Conservation (phyloP, 495 filamentous ascomycete genomes). For the Aspergillus affinis region DNA sequence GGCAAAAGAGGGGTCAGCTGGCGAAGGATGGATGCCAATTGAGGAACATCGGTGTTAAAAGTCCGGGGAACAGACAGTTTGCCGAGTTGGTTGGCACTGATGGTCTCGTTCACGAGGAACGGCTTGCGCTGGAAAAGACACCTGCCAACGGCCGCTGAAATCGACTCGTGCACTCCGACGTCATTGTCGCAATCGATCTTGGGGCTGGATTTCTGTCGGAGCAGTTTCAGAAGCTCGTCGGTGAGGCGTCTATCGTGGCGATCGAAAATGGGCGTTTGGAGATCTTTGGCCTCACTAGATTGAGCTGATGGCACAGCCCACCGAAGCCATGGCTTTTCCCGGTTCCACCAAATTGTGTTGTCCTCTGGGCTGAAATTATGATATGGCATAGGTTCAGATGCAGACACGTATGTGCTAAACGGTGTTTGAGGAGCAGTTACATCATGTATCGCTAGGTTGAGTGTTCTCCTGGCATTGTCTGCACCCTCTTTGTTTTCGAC, state of each 20-base stretch:
- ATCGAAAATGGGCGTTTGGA: slow-evolving; percentile 30
- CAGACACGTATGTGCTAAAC: slow-evolving; percentile 40
- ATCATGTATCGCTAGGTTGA: slow-evolving; percentile 34
- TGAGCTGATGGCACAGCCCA: slow-evolving; percentile 36
- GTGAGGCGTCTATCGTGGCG: slow-evolving; percentile 36
- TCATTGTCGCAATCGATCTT: not conserved
- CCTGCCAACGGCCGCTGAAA: slow-evolving; percentile 41
- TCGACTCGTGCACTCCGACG: slow-evolving; percentile 27
- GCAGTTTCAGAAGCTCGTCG: slow-evolving; percentile 36
- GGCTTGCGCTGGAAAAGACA: slow-evolving; percentile 39
- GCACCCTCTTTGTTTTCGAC: slow-evolving; percentile 34
- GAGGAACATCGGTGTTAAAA: slow-evolving; percentile 36
- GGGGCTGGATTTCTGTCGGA: slow-evolving; percentile 17
- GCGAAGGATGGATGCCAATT: slow-evolving; percentile 28
- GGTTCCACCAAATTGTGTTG: slow-evolving; percentile 32
- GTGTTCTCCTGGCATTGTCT: slow-evolving; percentile 35
- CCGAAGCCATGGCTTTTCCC: slow-evolving; percentile 40
- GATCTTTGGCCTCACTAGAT: slow-evolving; percentile 8
- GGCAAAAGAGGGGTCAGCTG: slow-evolving; percentile 18
- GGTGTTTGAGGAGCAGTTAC: slow-evolving; percentile 19
- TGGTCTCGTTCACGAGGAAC: slow-evolving; percentile 14
- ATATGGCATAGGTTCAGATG: slow-evolving; percentile 23
- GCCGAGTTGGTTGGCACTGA: slow-evolving; percentile 37
- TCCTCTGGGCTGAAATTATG: slow-evolving; percentile 23
- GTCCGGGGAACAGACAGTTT: slow-evolving; percentile 28